These are phyloP conservation scores for Pachysandra terminalis DNA, from an alignment of 164 flowering plant genomes.

Conservation along the genomic window DNA sequence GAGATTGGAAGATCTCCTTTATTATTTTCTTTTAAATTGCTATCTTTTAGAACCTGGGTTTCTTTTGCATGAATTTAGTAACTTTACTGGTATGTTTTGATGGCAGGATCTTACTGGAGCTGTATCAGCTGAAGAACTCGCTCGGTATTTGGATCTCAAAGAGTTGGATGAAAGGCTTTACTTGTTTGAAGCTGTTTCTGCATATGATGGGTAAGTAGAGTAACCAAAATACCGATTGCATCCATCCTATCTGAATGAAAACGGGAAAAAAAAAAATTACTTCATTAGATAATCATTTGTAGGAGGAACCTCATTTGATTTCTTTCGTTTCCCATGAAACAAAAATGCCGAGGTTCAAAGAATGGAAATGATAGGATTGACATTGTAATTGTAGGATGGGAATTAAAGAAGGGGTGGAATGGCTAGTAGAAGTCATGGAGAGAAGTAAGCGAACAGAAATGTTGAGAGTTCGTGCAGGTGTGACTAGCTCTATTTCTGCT, in stretches of 20 bases:
- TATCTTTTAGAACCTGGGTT: too few species aligned
- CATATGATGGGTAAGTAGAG: constrained; percentile 89
- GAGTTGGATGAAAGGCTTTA: constrained; percentile 83
- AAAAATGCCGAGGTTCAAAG: background rate
- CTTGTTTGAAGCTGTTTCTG: constrained; percentile 90
- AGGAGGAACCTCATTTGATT: too few species aligned
- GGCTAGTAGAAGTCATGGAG: constrained; percentile 90
- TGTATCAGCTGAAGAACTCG: constrained; percentile 78
- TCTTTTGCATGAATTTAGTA: too few species aligned
- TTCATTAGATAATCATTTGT: too few species aligned
- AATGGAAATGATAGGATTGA: background rate
- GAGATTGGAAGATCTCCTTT: too few species aligned
- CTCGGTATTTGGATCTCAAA: constrained; percentile 82
- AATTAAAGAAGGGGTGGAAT: constrained; percentile 71
- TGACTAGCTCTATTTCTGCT: constrained; percentile 7
- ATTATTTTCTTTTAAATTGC: too few species aligned
- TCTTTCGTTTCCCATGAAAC: background rate
- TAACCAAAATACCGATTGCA: background rate
- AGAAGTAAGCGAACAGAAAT: constrained; percentile 87
- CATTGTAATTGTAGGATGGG: constrained; percentile 56
- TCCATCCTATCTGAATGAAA: background rate
- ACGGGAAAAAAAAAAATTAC: background rate
- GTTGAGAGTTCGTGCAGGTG: constrained; percentile 65
- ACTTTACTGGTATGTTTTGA: constrained; percentile 5
- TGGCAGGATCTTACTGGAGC: constrained; percentile 82